A percentile compares a stretch with the other conserved stretches of the same genome.
phyloP scores from a whole-genome alignment of 352 stramenopile genomes.

The Phytophthora lateralis region DNA sequence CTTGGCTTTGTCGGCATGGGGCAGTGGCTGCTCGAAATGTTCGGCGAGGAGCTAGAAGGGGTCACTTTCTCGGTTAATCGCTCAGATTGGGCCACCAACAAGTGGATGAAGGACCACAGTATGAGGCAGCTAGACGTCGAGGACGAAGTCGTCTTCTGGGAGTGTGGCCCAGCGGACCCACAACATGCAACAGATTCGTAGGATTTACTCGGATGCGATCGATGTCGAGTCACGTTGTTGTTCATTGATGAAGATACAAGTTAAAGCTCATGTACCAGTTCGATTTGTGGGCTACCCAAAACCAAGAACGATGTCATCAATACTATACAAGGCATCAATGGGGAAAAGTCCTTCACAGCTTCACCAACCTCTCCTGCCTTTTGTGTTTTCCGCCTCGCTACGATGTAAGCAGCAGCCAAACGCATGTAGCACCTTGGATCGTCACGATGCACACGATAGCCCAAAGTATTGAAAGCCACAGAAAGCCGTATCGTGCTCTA shows the following conservation, averaged over 20 bases:
- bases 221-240: no score
- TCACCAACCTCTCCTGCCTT: constrained; percentile 41
- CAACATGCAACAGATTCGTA: constrained; percentile 20
- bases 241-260: no score
- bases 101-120: constrained; percentile 24
- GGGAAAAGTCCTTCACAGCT: not conserved
- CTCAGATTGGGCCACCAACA: constrained; percentile 26
- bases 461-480: constrained; percentile 29
- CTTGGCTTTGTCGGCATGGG: constrained; percentile 12
- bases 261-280: not conserved
- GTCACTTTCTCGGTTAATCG: constrained; percentile 21
- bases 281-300: not conserved
- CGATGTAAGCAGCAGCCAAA: constrained; percentile 24
- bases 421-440: constrained; percentile 31
- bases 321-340: no score
- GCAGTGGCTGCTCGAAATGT: constrained; percentile 22
- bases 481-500: constrained; percentile 19
- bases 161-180: constrained; percentile 1
- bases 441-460: constrained; percentile 24
- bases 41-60: constrained; percentile 16
- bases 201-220: not conserved
- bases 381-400: not conserved
- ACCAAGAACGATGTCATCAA: not conserved
- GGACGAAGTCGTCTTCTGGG: constrained; percentile 25
- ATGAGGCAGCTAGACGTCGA: constrained; percentile 21